A percentile compares a stretch with the other conserved stretches of the same genome.
phyloP scores from a whole-genome alignment of 2,329 filamentous ascomycete species.

The Alternaria longipes region DNA sequence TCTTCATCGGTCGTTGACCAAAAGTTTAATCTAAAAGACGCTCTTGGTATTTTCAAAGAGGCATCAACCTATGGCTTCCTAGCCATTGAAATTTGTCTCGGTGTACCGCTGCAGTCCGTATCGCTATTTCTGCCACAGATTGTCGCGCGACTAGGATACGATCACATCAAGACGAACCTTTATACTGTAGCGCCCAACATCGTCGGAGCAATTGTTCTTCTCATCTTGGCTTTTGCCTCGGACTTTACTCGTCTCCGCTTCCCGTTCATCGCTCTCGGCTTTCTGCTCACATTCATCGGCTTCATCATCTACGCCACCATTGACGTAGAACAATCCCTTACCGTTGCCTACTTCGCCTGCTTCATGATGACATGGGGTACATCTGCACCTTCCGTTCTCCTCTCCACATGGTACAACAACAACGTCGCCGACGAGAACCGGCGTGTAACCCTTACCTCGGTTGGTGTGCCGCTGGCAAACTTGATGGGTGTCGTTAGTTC shows the following conservation, averaged over 20 bases:
- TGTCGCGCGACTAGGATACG: slow-evolving; percentile 61
- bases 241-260: slow-evolving; percentile 73
- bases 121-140: slow-evolving; percentile 68
- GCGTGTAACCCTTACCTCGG: slow-evolving; percentile 73
- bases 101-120: slow-evolving; percentile 67
- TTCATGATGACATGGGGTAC: slow-evolving; percentile 89
- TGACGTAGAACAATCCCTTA: slow-evolving; percentile 66
- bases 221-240: slow-evolving; percentile 75
- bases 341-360: slow-evolving; percentile 76
- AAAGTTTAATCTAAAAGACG: slow-evolving; percentile 62
- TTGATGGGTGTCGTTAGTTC: slow-evolving; percentile 76
- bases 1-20: slow-evolving; percentile 71
- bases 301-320: slow-evolving; percentile 82
- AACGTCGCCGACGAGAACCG: slow-evolving; percentile 81
- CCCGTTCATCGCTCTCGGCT: slow-evolving; percentile 78
- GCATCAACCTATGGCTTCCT: slow-evolving; percentile 65
- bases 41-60: slow-evolving; percentile 63
- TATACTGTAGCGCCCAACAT: slow-evolving; percentile 85
- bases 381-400: slow-evolving; percentile 75
- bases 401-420: slow-evolving; percentile 80
- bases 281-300: slow-evolving; percentile 76
- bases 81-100: slow-evolving; percentile 66
- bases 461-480: slow-evolving; percentile 79
- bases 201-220: slow-evolving; percentile 74
- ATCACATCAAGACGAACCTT: slow-evolving; percentile 74